A percentile compares a stretch with the other conserved stretches of the same genome.
These are phyloP conservation scores for Cutaneotrichosporon dermatis DNA, from an alignment of 1,284 basidiomycete species.

Conservation along the genomic window DNA sequence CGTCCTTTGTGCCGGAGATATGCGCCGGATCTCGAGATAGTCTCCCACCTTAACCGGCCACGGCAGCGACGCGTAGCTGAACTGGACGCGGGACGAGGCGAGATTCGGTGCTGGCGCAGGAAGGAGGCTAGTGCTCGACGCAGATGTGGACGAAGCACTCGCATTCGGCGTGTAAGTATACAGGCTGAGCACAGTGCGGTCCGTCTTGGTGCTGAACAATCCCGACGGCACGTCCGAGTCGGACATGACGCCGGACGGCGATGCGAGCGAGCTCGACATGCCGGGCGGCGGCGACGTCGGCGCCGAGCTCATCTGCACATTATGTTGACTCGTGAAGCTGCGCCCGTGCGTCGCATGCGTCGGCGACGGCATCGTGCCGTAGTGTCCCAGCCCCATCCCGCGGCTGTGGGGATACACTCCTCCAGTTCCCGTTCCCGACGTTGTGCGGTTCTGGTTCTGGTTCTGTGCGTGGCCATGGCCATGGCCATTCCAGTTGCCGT, in stretches of 20 bases:
- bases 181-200: constrained; percentile 18
- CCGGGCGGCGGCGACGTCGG: not conserved
- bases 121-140: constrained; percentile 1
- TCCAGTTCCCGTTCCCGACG: no score
- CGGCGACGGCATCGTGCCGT: no score
- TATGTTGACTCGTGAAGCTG: not conserved
- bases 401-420: not conserved
- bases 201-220: not conserved
- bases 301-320: not conserved
- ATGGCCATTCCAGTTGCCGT: not conserved
- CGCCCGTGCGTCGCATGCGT: not conserved
- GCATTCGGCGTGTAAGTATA: constrained; percentile 33
- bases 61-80: constrained; percentile 35
- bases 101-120: constrained; percentile 10
- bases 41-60: constrained; percentile 37
- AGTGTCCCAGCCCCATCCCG: not conserved
- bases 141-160: not conserved
- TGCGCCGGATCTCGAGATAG: constrained; percentile 41
- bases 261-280: not conserved
- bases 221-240: not conserved
- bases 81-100: constrained; percentile 28
- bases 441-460: no score
- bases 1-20: not conserved
- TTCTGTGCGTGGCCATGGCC: not conserved
- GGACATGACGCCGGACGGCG: no score